Evolutionary conservation across 2,329 filamentous ascomycete genomes (phyloP).

Genomic region (Colletotrichum sp.): DNA sequence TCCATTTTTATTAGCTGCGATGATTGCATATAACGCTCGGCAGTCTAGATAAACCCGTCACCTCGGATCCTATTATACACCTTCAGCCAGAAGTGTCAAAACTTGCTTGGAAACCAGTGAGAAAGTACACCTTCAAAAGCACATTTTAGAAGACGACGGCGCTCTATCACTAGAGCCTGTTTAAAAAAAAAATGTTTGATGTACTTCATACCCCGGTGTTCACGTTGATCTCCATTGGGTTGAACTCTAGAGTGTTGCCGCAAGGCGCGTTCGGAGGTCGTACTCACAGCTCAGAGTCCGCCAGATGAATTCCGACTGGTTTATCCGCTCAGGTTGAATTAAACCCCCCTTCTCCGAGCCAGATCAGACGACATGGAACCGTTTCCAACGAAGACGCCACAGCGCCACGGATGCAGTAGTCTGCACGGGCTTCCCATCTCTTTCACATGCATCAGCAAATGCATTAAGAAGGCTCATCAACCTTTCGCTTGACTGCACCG

Average conservation of each 20-base stretch:
- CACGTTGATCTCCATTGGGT: fast-evolving
- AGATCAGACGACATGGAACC: neutral
- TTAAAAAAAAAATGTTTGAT: neutral
- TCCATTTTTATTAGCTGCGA: neutral
- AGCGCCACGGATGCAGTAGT: too few species aligned
- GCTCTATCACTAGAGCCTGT: fast-evolving
- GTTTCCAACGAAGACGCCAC: neutral
- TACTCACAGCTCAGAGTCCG: neutral
- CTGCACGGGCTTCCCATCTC: neutral
- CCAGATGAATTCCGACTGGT: neutral
- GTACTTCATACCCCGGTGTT: fast-evolving
- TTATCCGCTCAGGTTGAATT: neutral
- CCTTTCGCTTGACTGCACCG: neutral
- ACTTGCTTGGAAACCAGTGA: neutral
- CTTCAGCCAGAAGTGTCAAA: neutral
- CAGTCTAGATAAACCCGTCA: neutral
- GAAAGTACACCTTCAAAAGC: neutral
- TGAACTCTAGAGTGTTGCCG: neutral
- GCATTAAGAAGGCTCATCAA: neutral
- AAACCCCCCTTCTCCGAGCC: neutral
- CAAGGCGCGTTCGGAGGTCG: neutral
- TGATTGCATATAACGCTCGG: neutral
- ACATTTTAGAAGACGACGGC: neutral
- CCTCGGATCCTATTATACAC: neutral
- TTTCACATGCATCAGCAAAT: neutral